Percentiles rank a stretch among this genome's conserved stretches.
Evolutionary conservation across 2,329 filamentous ascomycete species (phyloP).

Genomic region (Nakataea oryzae): DNA sequence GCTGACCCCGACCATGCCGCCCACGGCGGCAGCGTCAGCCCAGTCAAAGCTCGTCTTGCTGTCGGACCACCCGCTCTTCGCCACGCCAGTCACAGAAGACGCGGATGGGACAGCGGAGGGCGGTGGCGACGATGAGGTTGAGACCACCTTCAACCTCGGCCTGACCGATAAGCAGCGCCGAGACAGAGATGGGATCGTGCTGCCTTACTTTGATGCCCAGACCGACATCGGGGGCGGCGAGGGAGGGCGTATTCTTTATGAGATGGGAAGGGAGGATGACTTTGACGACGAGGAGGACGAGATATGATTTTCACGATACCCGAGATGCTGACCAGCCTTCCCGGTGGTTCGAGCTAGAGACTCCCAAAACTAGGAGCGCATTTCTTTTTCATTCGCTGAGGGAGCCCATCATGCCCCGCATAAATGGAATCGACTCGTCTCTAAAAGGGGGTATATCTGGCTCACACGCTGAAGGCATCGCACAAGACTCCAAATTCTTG

Average conservation of each 20-base stretch:
- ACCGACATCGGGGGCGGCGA: constrained; percentile 67
- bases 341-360: too few species aligned
- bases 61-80: constrained; percentile 66
- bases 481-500: neutral
- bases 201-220: constrained; percentile 97
- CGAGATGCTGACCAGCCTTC: too few species aligned
- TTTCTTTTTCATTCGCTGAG: neutral
- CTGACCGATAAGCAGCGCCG: constrained; percentile 83
- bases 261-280: constrained; percentile 93
- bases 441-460: neutral
- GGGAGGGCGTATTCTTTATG: constrained; percentile 88
- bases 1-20: constrained; percentile 20
- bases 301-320: constrained; percentile 39
- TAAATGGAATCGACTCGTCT: neutral
- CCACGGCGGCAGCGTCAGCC: neutral
- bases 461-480: neutral
- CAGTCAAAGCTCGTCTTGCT: constrained; percentile 45
- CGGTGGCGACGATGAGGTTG: constrained; percentile 41
- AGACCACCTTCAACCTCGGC: constrained; percentile 75
- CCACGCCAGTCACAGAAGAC: constrained; percentile 24
- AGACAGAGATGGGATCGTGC: constrained; percentile 78
- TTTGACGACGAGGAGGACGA: constrained; percentile 67
- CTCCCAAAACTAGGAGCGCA: neutral
- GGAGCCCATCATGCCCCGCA: neutral
- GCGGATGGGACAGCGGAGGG: constrained; percentile 20